Evolutionary conservation across 176 grass and related monocot species (phyloP), one percentile per base, ranked within the genome.

Genomic region (Musa beccarii): DNA sequence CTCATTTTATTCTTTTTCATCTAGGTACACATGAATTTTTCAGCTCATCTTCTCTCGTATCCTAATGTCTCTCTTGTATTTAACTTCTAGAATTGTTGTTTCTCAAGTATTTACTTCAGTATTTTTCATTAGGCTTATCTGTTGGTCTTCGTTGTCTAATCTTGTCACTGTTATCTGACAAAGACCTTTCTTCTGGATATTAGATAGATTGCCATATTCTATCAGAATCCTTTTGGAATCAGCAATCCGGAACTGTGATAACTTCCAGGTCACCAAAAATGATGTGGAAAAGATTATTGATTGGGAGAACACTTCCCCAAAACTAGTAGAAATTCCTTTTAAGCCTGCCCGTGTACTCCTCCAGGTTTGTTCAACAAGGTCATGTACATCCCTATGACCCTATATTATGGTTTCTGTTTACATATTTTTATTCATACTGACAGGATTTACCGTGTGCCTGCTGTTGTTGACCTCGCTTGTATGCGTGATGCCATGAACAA

Each of bases 251-350:
- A 92, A 96, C 72, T 96, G 89, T 71, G 89, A 96, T 75, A 85
- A 92, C 67, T 96, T 96, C 66, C 93, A 96, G 80, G 93, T 96
- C 70, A 92, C 73, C 28, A 77, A 82, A 23, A 88, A 72, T 79
- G 93, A 96, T 83, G 89, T 96, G 2, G 85, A 92, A 76, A 96
- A 96, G 75, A 96, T 96, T 53, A 86, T 96, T 79, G 93, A 96
- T 63, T 96, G 93, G 93, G 89, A 92, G 78, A 96, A 90, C 53
- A 86, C 83, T 69, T 83, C 93, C 66, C 85, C 89, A 52, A 92
- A 92, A 87, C 63, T 88, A 64, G 93, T 91, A 52, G 93, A 96
- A 68, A 96, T 96, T 66, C 87, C 89, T 52, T 96, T 96, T 77
- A 96, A 96, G 67, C 93, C 93, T 81, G 93, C 93, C 54, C 89